Evolutionary conservation across 2,329 filamentous ascomycete species (phyloP).

Genomic region (Cytospora piceae): DNA sequence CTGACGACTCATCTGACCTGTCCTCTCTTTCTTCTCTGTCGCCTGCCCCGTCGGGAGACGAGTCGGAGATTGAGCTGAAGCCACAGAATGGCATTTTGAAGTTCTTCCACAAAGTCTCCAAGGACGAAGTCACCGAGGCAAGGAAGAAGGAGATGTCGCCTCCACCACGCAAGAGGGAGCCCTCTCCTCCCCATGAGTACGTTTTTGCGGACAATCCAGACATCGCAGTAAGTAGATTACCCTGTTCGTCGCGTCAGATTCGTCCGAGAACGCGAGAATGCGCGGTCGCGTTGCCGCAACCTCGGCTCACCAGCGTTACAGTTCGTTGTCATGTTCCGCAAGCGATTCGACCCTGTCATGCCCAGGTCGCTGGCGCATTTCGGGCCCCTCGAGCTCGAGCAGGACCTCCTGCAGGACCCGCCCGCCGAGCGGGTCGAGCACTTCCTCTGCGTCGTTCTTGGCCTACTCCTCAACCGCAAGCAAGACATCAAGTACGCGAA

Average conservation of each 20-base stretch:
- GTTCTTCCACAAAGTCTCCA: slow-evolving; percentile 66
- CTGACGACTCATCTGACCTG: slow-evolving; percentile 66
- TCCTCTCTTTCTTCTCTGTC: slow-evolving; percentile 56
- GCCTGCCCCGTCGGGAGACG: slow-evolving; percentile 56
- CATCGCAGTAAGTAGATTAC: slow-evolving; percentile 75
- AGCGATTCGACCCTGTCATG: slow-evolving; percentile 88
- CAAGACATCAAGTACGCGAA: slow-evolving; percentile 91
- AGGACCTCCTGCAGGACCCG: slow-evolving; percentile 74
- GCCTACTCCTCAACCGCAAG: slow-evolving; percentile 91
- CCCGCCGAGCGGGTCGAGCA: slow-evolving; percentile 86
- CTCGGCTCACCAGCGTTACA: slow-evolving; percentile 49
- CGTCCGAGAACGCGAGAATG: slow-evolving; percentile 54
- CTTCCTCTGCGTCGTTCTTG: slow-evolving; percentile 85
- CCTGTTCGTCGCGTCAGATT: slow-evolving; percentile 45
- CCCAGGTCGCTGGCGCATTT: slow-evolving; percentile 86
- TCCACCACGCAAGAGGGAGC: slow-evolving; percentile 75
- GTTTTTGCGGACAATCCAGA: slow-evolving; percentile 88
- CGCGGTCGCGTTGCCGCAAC: slow-evolving; percentile 48
- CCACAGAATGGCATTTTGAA: slow-evolving; percentile 65
- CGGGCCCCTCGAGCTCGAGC: slow-evolving; percentile 93
- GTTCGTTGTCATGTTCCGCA: slow-evolving; percentile 98
- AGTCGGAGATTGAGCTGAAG: slow-evolving; percentile 54
- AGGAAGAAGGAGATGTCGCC: slow-evolving; percentile 60
- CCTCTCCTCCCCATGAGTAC: slow-evolving; percentile 89
- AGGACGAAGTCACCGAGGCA: slow-evolving; percentile 45